Base-by-base conservation (phyloP, 2,329 filamentous ascomycete genomes). In the Monilinia vaccinii-corymbosi region DNA sequence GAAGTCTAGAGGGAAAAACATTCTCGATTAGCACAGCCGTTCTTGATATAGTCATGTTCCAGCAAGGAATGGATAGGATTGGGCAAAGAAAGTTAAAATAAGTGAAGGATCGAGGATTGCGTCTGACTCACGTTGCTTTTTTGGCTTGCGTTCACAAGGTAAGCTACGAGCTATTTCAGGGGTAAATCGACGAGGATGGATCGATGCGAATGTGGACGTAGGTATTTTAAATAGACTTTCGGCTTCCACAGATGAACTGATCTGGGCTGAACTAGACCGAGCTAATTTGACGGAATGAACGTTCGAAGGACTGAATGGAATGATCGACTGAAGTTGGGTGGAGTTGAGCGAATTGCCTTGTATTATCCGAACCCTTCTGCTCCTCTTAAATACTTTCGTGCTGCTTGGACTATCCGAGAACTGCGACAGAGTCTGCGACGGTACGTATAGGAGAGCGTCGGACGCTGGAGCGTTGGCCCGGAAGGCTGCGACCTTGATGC, bases 401-500 rank as follows among this genome's bases (percentile, higher is more conserved):
- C 63, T 65, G 67, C 68, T 69, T 68, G 66, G 66, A 68, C 63
- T 63, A 62, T 65, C 60, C 61, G 62, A 68, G 66, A 53, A 66
- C 65, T 65, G 65, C 66, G 67, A 68, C 64, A 66, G 61, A 56
- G 61, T 64, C 66, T 69, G 67, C 66, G 65, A 69, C 68, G 64
- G 64, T 60, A 63, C 63, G 62, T 46, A 58, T 32, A 38, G 52
- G 52, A 38, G 52, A n/a, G n/a, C n/a, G 53, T 45, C 61, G 25
- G 60, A 63, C 63, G 60, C 62, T 62, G 60, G 60, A 63, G 64
- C 65, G 63, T 62, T 67, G 67, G 63, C 63, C 60, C 67, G 63
- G 56, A 60, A 67, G 65, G 67, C 61, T 61, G 62, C 44, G 50
- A 60, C 48, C 58, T 58, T 53, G 61, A 58, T 60, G 56, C 60